A percentile compares a stretch with the other conserved stretches of the same genome.
Evolutionary conservation across 1,284 basidiomycete species (phyloP).

Genomic region (Cryptococcus jaspeensis): DNA sequence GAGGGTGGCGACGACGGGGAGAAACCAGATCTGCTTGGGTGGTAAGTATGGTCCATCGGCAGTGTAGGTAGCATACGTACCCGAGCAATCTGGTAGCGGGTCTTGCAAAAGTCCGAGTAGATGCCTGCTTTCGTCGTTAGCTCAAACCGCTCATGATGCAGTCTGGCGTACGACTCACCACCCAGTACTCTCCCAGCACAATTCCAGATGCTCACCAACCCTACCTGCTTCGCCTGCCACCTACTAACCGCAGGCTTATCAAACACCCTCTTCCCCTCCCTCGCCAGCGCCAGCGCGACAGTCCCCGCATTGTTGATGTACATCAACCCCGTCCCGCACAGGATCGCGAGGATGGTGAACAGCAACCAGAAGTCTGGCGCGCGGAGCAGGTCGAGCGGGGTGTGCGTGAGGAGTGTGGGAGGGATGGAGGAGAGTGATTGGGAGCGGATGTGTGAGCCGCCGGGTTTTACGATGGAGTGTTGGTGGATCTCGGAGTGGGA

Average conservation of each 20-base stretch:
- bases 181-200: slow-evolving; percentile 75
- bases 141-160: neutral
- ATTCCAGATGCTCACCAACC: slow-evolving; percentile 78
- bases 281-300: slow-evolving; percentile 79
- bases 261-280: slow-evolving; percentile 63
- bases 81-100: slow-evolving; percentile 50
- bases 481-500: neutral
- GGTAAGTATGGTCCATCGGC: neutral
- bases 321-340: slow-evolving; percentile 85
- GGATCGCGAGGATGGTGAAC: slow-evolving; percentile 65
- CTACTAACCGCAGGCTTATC: slow-evolving; percentile 66
- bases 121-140: slow-evolving; percentile 54
- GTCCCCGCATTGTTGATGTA: slow-evolving; percentile 96
- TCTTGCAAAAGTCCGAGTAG: slow-evolving; percentile 70
- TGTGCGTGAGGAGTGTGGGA: slow-evolving; percentile 23
- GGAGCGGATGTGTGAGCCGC: slow-evolving; percentile 9
- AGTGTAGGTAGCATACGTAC: slow-evolving; percentile 26
- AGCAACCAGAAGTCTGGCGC: slow-evolving; percentile 72
- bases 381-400: slow-evolving; percentile 31
- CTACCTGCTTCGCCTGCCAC: slow-evolving; percentile 83
- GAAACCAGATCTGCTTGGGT: slow-evolving; percentile 58
- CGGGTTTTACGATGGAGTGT: neutral
- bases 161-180: slow-evolving; percentile 53
- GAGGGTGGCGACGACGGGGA: slow-evolving; percentile 63
- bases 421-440: slow-evolving; percentile 28